Evolutionary conservation across 352 stramenopile genomes (phyloP).

Genomic region (Phytophthora chlamydospora): DNA sequence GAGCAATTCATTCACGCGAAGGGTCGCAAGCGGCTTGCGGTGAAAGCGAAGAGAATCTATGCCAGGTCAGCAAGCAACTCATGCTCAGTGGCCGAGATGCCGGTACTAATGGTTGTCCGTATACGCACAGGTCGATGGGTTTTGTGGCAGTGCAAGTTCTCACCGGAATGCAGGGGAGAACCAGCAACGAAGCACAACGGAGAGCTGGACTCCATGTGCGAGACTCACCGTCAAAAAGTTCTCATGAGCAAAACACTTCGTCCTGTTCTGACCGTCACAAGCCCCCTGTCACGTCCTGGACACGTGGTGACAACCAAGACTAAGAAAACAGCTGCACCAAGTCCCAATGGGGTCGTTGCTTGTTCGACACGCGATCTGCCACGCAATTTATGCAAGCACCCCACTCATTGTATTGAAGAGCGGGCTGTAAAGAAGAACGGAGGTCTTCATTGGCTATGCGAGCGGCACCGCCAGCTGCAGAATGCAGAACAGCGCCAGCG

Average conservation of each 20-base stretch:
- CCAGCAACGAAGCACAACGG: slow-evolving; percentile 1
- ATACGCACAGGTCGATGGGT: not conserved
- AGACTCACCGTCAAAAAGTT: not conserved
- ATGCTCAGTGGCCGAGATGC: not conserved
- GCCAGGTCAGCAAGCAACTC: not conserved
- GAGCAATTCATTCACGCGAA: too few relatives aligned
- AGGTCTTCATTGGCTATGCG: slow-evolving; percentile 4
- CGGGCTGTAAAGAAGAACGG: not conserved
- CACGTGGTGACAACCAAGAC: too few relatives aligned
- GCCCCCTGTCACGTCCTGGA: not conserved
- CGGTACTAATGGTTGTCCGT: not conserved
- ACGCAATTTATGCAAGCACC: slow-evolving; percentile 7
- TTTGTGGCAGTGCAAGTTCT: slow-evolving; percentile 4
- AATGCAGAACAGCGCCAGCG: not conserved
- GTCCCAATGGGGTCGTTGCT: not conserved
- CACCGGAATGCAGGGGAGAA: not conserved
- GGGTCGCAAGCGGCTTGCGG: too few relatives aligned
- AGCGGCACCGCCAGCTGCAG: slow-evolving; percentile 5
- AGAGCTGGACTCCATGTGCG: slow-evolving; percentile 1
- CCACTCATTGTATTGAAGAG: not conserved
- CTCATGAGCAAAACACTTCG: not conserved
- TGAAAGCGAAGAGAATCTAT: slow-evolving; percentile 1
- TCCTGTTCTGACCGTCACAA: not conserved
- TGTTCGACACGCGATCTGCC: not conserved
- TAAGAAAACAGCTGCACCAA: not conserved